Base-by-base conservation (phyloP, 176 grass and related monocot species). In the Puya raimondii region DNA sequence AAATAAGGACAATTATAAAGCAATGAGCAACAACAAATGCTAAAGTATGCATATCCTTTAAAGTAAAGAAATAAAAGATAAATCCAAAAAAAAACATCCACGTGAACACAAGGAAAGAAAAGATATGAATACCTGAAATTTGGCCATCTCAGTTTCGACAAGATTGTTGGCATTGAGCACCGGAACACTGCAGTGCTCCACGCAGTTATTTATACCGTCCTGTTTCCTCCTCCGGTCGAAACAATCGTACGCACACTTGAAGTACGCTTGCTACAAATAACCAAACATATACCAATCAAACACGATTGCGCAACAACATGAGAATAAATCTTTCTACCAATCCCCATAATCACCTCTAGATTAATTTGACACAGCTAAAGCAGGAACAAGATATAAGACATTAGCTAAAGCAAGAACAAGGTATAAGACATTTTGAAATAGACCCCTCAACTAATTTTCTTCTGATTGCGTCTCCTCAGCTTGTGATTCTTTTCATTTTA, bases 221-320 rank as follows among this genome's bases (percentile, higher is more conserved):
- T 92, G 94, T 26, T 23, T 83, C 50, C 72, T 68, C 27, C 84
- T 76, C 29, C 94, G 70, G 82, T 97, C 94, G 70, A 97, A 97
- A 74, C 94, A 92, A 0, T 92, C 89, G 64, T 92, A 88, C 48
- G 94, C 94, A 81, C 94, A 92, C 78, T 86, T 87, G 82, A 97
- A 97, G 84, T 93, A 97, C 2, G 82, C 89, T 97, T 92, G 80
- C 94, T 97, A 68, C 78, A 86, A 79, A 83, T 80, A 58, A 26
- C 23, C n/a, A 48, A 12, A 83, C 11, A 82, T 51, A 53, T 29
- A n/a, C 47, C 64, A 42, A 42, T 42, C 4, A 42, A 42, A 42
- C 33, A 42, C 6, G 33, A 42, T 42, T 42, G 6, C 33, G 33
- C 33, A 7, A 63, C 15, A 68, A 27, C 65, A 70, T 2, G 2